Percentiles rank a stretch among this genome's conserved stretches.
These are phyloP conservation scores for Amanita inopinata DNA, from an alignment of 768 basidiomycete species.

Conservation along the genomic window DNA sequence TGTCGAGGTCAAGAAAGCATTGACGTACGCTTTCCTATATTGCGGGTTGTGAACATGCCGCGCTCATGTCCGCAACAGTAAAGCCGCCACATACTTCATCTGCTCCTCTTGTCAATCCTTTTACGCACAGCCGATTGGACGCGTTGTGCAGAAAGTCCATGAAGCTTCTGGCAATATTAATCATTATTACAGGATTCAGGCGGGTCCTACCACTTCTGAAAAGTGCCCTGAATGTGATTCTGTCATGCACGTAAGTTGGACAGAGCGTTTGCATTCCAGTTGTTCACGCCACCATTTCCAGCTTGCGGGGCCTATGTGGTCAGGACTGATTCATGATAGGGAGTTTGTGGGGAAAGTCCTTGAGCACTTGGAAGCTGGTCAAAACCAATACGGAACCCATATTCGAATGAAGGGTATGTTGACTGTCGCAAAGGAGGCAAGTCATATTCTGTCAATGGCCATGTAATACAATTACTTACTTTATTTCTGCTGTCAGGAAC, in stretches of 20 bases:
- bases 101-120: slow-evolving; percentile 79
- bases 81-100: slow-evolving; percentile 77
- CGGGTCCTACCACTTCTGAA: slow-evolving; percentile 56
- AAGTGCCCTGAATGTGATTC: slow-evolving; percentile 80
- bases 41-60: not conserved
- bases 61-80: slow-evolving; percentile 35
- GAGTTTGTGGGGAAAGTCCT: slow-evolving; percentile 71
- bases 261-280: not conserved
- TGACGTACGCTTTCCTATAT: slow-evolving; percentile 44
- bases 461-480: not conserved
- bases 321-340: slow-evolving; percentile 72
- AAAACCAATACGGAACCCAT: slow-evolving; percentile 65
- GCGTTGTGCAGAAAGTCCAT: slow-evolving; percentile 50
- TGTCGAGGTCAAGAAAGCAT: slow-evolving; percentile 72
- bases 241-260: slow-evolving; percentile 54
- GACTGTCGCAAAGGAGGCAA: slow-evolving; percentile 77
- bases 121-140: slow-evolving; percentile 81
- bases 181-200: slow-evolving; percentile 58
- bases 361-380: slow-evolving; percentile 54
- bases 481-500: slow-evolving; percentile 42
- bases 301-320: slow-evolving; percentile 97
- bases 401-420: slow-evolving; percentile 94
- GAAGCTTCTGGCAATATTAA: slow-evolving; percentile 48
- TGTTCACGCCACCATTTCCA: slow-evolving; percentile 19
- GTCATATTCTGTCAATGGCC: slow-evolving; percentile 11